Conservation (phyloP, 805 yeast species). For the Phaffomyces thermotolerans region DNA sequence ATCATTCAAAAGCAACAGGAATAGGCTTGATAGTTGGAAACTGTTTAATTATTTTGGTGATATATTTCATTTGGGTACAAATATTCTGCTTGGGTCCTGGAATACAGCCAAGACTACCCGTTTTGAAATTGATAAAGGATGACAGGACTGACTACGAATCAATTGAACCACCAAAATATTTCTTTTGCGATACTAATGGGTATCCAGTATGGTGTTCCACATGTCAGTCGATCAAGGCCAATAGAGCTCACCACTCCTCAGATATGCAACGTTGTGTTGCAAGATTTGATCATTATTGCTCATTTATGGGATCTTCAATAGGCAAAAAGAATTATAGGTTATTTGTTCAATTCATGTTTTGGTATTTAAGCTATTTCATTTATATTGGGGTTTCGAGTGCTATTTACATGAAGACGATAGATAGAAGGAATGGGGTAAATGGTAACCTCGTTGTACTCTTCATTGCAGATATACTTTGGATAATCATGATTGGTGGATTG, state of each 20-base stretch:
- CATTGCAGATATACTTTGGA: constrained; percentile 37
- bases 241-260: constrained; percentile 66
- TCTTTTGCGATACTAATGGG: constrained; percentile 66
- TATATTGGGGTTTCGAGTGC: constrained; percentile 33
- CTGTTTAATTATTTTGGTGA: constrained; percentile 22
- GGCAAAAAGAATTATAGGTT: constrained; percentile 59
- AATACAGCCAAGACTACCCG: constrained; percentile 30
- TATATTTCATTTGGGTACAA: constrained; percentile 37
- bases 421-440: constrained; percentile 25
- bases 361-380: constrained; percentile 32
- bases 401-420: constrained; percentile 25
- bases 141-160: constrained; percentile 18
- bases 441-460: constrained; percentile 45
- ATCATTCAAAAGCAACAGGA: constrained; percentile 24
- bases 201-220: constrained; percentile 68
- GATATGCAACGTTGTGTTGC: constrained; percentile 52
- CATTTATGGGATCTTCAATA: constrained; percentile 66
- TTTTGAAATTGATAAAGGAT: constrained; percentile 25
- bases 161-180: constrained; percentile 46
- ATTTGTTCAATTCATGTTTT: constrained; percentile 47
- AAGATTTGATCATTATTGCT: constrained; percentile 77
- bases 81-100: constrained; percentile 56
- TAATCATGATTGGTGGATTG: constrained; percentile 38
- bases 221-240: constrained; percentile 59
- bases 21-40: constrained; percentile 27